phyloP scores from a whole-genome alignment of 306 rosid genomes.

The Oxytropis ochrocephala region DNA sequence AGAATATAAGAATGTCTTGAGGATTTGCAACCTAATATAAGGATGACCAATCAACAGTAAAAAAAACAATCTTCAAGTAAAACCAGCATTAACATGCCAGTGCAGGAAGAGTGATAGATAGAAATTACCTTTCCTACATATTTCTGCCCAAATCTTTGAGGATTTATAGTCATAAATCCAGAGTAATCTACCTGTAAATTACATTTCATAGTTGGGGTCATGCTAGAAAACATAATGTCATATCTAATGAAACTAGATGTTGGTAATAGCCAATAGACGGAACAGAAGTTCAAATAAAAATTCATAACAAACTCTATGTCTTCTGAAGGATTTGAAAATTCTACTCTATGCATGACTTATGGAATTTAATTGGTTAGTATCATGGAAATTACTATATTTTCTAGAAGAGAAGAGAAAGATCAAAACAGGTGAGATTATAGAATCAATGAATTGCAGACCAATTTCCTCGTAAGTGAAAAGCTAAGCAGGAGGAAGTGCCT shows the following conservation, averaged over 20 bases:
- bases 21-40: slow-evolving; percentile 88
- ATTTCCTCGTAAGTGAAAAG: slow-evolving; percentile 1
- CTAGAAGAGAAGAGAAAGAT: neutral
- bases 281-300: slow-evolving; percentile 2
- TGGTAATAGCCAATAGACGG: slow-evolving; percentile 4
- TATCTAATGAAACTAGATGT: slow-evolving; percentile 8
- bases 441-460: slow-evolving; percentile 4
- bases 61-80: slow-evolving; percentile 22
- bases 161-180: slow-evolving; percentile 96
- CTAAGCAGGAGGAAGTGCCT: slow-evolving; percentile 2
- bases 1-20: slow-evolving; percentile 95
- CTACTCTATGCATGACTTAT: slow-evolving; percentile 3
- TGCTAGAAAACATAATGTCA: slow-evolving; percentile 9
- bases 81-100: slow-evolving; percentile 21
- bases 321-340: slow-evolving; percentile 18
- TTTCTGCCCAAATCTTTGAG: slow-evolving; percentile 98
- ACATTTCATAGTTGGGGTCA: slow-evolving; percentile 6
- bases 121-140: slow-evolving; percentile 93
- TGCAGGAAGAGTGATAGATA: slow-evolving; percentile 20
- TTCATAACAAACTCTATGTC: neutral
- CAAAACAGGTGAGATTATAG: slow-evolving; percentile 13
- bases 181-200: slow-evolving; percentile 91
- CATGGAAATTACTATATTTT: slow-evolving; percentile 11
- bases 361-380: neutral
- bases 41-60: slow-evolving; percentile 14